Evolutionary conservation across 2,329 filamentous ascomycete species (phyloP).

Genomic region (Fusarium proliferatum): DNA sequence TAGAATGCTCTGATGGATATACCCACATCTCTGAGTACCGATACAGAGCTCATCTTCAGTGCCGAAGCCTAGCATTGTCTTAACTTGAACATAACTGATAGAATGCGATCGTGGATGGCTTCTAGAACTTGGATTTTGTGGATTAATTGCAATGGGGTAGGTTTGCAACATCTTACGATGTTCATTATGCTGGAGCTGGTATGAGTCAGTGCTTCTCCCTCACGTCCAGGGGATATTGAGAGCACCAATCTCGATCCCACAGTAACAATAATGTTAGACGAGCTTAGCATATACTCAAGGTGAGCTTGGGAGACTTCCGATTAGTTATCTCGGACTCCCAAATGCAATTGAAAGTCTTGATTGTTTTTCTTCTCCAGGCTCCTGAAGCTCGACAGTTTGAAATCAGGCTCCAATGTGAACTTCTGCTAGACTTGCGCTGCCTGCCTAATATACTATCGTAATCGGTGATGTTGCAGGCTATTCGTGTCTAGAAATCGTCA

Average conservation of each 20-base stretch:
- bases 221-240: not conserved
- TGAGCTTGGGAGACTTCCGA: not conserved
- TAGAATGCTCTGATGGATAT: not conserved
- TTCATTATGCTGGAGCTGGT: not conserved
- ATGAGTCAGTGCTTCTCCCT: slow-evolving; percentile 4
- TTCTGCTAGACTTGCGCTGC: not conserved
- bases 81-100: not conserved
- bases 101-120: not conserved
- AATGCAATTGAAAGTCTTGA: not conserved
- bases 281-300: not conserved
- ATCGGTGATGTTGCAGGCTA: not conserved
- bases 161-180: not conserved
- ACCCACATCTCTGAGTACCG: not conserved
- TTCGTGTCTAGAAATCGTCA: not conserved
- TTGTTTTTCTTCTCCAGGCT: not conserved
- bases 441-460: not conserved
- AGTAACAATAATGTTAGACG: not conserved
- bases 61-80: not conserved
- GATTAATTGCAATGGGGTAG: not conserved
- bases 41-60: not conserved
- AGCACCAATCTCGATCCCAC: not conserved
- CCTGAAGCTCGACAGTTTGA: not conserved
- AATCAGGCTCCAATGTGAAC: not conserved
- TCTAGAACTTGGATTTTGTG: not conserved
- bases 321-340: not conserved